phyloP scores from a whole-genome alignment of 352 stramenopile genomes.

The Thalassiosira livingstoniorum region DNA sequence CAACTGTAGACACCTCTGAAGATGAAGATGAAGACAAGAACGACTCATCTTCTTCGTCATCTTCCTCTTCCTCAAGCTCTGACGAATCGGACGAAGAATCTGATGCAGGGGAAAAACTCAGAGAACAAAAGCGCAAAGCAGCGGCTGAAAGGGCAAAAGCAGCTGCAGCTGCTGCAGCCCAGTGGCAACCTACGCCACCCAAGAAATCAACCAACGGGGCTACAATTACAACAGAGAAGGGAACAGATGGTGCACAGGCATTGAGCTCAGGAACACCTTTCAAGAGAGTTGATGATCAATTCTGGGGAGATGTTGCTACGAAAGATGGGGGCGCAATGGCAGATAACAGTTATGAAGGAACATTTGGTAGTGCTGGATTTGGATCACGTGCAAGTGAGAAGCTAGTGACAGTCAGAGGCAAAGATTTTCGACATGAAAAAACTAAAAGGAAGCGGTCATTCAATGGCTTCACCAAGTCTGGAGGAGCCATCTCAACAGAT shows the following conservation, averaged over 20 bases:
- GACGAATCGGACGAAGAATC: conserved; percentile 32
- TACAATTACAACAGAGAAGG: conserved; percentile 65
- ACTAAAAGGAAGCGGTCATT: conserved; percentile 98
- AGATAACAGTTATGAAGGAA: conserved; percentile 98
- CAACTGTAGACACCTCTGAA: conserved; percentile 62
- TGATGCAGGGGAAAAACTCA: conserved; percentile 45
- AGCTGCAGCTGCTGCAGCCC: conserved; percentile 89
- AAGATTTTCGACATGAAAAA: conserved; percentile 99
- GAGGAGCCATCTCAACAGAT: conserved; percentile 73
- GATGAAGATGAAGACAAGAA: conserved; percentile 50
- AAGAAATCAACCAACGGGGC: conserved; percentile 44
- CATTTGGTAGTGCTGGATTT: conserved; percentile 95
- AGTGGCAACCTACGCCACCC: conserved; percentile 89
- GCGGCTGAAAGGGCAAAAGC: conserved; percentile 82
- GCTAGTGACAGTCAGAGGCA: conserved; percentile 96
- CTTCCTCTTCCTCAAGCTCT: conserved; percentile 19
- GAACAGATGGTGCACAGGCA: conserved; percentile 89
- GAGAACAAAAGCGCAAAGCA: conserved; percentile 60
- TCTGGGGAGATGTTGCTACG: conserved; percentile 91
- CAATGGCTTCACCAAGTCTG: conserved; percentile 82
- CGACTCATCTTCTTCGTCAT: conserved; percentile 32
- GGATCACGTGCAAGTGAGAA: conserved; percentile 97
- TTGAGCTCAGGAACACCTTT: conserved; percentile 92
- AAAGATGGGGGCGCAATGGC: conserved; percentile 88
- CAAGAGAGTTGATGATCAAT: conserved; percentile 96